Evolutionary conservation across 2,329 filamentous ascomycete species (phyloP).

Genomic region (Colletotrichum lindemuthianum): DNA sequence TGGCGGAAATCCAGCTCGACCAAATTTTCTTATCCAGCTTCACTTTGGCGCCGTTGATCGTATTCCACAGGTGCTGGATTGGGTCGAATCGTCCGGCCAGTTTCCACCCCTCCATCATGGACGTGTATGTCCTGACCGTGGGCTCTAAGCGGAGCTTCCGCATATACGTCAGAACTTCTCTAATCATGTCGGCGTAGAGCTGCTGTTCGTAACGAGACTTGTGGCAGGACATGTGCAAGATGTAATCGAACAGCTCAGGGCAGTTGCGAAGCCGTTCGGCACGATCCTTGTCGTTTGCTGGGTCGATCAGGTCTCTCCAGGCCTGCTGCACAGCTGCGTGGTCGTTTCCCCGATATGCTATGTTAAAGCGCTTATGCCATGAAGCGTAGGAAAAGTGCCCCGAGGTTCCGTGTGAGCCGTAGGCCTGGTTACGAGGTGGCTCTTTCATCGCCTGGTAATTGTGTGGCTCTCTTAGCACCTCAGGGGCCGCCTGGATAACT

Average conservation of each 20-base stretch:
- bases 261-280: conserved; percentile 44
- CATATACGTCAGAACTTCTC: conserved; percentile 55
- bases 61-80: conserved; percentile 74
- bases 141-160: conserved; percentile 62
- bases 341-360: conserved; percentile 25
- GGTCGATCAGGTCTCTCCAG: conserved; percentile 46
- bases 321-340: conserved; percentile 12
- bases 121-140: conserved; percentile 73
- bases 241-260: conserved; percentile 51
- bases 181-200: conserved; percentile 17
- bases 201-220: conserved; percentile 15
- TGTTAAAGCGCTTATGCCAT: conserved; percentile 32
- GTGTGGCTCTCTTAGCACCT: conserved; percentile 8
- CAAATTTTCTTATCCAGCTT: conserved; percentile 73
- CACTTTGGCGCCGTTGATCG: conserved; percentile 66
- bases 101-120: conserved; percentile 78
- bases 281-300: conserved; percentile 41
- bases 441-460: not conserved
- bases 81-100: conserved; percentile 66
- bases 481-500: conserved; percentile 19
- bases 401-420: not conserved
- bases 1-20: conserved; percentile 74
- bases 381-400: conserved; percentile 25
- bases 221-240: conserved; percentile 52
- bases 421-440: not conserved